Base-by-base conservation (phyloP, 495 filamentous ascomycete genomes). In the Aspergillus steynii region DNA sequence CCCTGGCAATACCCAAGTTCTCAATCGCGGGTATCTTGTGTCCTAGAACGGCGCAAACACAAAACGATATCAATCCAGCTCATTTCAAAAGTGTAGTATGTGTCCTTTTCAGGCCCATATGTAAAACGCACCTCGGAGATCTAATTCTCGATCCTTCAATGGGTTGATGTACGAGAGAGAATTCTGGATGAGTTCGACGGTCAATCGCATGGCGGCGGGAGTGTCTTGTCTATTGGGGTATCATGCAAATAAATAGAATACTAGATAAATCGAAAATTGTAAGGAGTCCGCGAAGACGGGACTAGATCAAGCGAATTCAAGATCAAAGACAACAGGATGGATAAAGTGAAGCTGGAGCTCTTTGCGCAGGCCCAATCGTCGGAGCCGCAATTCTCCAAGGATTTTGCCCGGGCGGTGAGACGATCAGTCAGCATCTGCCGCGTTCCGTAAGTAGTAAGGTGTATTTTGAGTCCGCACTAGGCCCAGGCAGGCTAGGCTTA, bases 21-120 rank as follows among this genome's bases (percentile, higher is more conserved):
- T 99, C 96, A 80, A 98, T 97, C 27, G 89, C 84, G 68, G 95
- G 92, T 70, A 99, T 97, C 79, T 96, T 93, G 79, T 97, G 96
- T 76, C 95, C 95, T 98, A 85, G 81, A 42, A 87, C 71, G 71
- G 75, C 72, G 69, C 68, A 71, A 74, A 72, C 63, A 74, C 71
- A 79, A 80, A 70, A 79, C 80, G 87, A 86, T 90, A 91, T 93
- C 87, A 96, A 94, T 84, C 84, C 78, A 88, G 89, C 85, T 88
- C 88, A 79, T 71, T 69, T 73, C 64, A 78, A 84, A 88, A 85
- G 88, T 92, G 92, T 89, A 96, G 92, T 88, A 96, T 93, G 93
- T 93, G 90, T 81, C 87, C 92, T 94, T 97, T 93, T 90, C 91
- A 88, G 85, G 75, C 71, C 51, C 71, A 56, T 60, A 57, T 71